Conservation (phyloP, 768 basidiomycete species). For the Hortiboletus campestris region DNA sequence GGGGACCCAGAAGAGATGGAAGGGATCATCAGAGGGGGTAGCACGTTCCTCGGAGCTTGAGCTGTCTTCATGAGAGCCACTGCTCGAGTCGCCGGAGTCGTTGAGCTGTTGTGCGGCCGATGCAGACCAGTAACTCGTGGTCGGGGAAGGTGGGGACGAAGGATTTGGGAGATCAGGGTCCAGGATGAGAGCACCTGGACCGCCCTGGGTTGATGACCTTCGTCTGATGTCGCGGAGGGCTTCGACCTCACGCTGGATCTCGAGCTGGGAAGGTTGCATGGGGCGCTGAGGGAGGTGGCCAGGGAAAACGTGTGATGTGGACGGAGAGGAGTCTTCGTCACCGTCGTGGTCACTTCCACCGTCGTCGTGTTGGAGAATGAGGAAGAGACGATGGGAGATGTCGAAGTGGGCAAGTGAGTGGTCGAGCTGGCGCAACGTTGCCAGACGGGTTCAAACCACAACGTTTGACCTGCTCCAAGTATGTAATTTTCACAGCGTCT, state of each 20-base stretch:
- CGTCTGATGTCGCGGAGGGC: slow-evolving; percentile 80
- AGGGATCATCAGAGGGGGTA: slow-evolving; percentile 66
- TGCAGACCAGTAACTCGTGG: slow-evolving; percentile 49
- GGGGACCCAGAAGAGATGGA: slow-evolving; percentile 98
- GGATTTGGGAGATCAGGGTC: slow-evolving; percentile 91
- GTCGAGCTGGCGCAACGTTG: not conserved
- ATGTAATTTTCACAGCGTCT: slow-evolving; percentile 14
- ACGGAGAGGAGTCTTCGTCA: slow-evolving; percentile 4
- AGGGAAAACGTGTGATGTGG: slow-evolving; percentile 14
- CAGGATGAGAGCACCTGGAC: slow-evolving; percentile 78
- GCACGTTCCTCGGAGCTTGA: slow-evolving; percentile 35
- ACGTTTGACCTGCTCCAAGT: not conserved
- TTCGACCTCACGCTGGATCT: slow-evolving; percentile 86
- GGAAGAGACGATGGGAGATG: not conserved
- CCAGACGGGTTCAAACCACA: not conserved
- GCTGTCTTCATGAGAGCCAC: slow-evolving; percentile 40
- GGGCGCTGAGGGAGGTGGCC: not conserved
- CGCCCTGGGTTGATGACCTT: slow-evolving; percentile 70
- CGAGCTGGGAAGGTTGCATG: slow-evolving; percentile 79
- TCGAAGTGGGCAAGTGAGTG: not conserved
- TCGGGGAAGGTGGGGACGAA: slow-evolving; percentile 58
- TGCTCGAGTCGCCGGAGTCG: slow-evolving; percentile 43
- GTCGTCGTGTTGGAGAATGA: slow-evolving; percentile 4
- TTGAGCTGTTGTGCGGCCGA: slow-evolving; percentile 33
- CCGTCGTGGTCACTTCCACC: slow-evolving; percentile 4